phyloP scores from a whole-genome alignment of 805 yeast genomes.

The Clavispora santaluciae region DNA sequence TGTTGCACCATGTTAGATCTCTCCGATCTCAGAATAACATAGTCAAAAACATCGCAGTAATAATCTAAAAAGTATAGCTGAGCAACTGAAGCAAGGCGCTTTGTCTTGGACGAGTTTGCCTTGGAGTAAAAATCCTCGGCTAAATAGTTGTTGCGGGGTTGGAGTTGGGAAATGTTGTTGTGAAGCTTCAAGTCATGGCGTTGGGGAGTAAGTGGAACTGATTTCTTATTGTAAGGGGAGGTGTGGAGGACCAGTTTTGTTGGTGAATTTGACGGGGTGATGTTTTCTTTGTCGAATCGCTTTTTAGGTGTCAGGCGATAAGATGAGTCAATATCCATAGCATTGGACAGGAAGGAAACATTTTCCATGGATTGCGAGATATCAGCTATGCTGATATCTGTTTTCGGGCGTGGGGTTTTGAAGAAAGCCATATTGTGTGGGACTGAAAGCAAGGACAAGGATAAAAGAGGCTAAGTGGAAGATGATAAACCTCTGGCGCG shows the following conservation, averaged over 20 bases:
- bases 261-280: conserved; percentile 28
- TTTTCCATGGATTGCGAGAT: conserved; percentile 41
- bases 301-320: conserved; percentile 27
- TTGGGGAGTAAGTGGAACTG: conserved; percentile 7
- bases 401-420: conserved; percentile 11
- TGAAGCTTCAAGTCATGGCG: conserved; percentile 19
- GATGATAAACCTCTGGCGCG: conserved; percentile 1
- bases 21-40: conserved; percentile 80
- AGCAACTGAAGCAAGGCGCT: conserved; percentile 82
- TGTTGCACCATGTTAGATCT: conserved; percentile 68
- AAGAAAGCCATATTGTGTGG: conserved; percentile 13
- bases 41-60: conserved; percentile 93
- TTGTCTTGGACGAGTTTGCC: conserved; percentile 71
- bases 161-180: conserved; percentile 30
- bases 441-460: not conserved
- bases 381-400: conserved; percentile 27
- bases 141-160: conserved; percentile 24
- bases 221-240: conserved; percentile 13
- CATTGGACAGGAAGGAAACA: conserved; percentile 30
- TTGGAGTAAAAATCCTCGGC: conserved; percentile 49
- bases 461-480: not conserved
- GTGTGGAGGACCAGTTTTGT: conserved; percentile 28
- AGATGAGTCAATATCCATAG: conserved; percentile 39
- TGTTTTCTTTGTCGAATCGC: conserved; percentile 14
- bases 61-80: conserved; percentile 92